A percentile compares a stretch with the other conserved stretches of the same genome.
Evolutionary conservation across 2,329 filamentous ascomycete genomes (phyloP).

Genomic region (Monosporascus sp.): DNA sequence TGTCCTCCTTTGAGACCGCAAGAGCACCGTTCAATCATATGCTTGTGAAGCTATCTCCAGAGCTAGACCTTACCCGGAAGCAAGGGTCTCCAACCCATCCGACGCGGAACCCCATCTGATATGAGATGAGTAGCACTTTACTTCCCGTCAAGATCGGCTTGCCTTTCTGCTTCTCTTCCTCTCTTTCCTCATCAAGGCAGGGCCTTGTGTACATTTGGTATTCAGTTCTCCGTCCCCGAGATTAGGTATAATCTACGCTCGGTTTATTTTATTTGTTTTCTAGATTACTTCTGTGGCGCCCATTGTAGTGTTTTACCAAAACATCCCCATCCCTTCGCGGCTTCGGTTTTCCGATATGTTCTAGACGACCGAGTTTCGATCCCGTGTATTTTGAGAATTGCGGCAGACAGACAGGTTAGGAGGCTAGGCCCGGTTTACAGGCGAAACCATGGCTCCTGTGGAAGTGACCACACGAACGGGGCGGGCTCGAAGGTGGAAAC

Average conservation of each 20-base stretch:
- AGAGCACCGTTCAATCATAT: not conserved
- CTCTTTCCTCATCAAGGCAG: conserved; percentile 17
- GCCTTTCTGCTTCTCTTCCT: conserved; percentile 8
- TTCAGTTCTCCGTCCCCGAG: conserved; percentile 16
- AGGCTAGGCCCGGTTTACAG: conserved; percentile 1
- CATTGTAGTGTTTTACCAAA: not conserved
- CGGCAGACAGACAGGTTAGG: not conserved
- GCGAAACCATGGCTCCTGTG: conserved; percentile 20
- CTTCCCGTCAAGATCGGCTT: conserved; percentile 10
- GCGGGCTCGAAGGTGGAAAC: conserved; percentile 10
- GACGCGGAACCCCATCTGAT: conserved; percentile 8
- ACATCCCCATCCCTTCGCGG: not conserved
- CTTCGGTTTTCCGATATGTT: conserved; percentile 1
- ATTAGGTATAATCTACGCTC: conserved; percentile 11
- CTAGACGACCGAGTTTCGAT: not conserved
- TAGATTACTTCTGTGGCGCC: conserved; percentile 11
- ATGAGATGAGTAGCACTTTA: conserved; percentile 13
- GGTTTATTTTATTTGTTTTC: conserved; percentile 6
- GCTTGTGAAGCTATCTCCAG: not conserved
- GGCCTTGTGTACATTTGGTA: conserved; percentile 17
- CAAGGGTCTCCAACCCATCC: conserved; percentile 12
- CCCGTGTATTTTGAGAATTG: not conserved
- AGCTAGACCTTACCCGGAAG: not conserved
- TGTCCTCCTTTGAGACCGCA: not conserved
- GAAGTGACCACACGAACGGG: conserved; percentile 10